Evolutionary conservation across 2,329 filamentous ascomycete species (phyloP).

Genomic region (Zarea fungicola): DNA sequence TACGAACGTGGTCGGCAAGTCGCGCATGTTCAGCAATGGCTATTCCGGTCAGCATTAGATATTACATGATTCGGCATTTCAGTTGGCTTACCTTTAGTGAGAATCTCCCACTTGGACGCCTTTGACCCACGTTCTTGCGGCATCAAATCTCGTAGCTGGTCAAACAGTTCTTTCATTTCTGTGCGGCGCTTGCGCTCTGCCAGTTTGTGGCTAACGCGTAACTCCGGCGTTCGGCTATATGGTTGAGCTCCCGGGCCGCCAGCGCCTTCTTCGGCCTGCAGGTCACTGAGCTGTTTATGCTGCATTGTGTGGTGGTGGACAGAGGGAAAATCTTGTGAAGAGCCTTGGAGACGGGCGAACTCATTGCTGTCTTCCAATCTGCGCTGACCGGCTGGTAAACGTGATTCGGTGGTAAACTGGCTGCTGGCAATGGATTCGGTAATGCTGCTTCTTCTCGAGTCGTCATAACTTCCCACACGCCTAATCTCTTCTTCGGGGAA

Average conservation of each 20-base stretch:
- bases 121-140: constrained; percentile 78
- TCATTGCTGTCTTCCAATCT: constrained; percentile 61
- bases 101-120: constrained; percentile 83
- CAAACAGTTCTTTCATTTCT: constrained; percentile 85
- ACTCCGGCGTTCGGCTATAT: constrained; percentile 76
- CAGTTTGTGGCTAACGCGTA: constrained; percentile 78
- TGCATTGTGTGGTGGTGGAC: constrained; percentile 73
- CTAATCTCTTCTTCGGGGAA: constrained; percentile 70
- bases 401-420: constrained; percentile 70
- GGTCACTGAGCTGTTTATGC: constrained; percentile 63
- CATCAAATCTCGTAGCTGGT: constrained; percentile 71
- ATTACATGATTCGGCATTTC: background rate
- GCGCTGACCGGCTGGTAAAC: constrained; percentile 65
- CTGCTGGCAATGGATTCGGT: constrained; percentile 75
- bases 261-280: constrained; percentile 53
- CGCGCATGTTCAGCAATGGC: constrained; percentile 59
- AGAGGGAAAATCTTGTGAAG: constrained; percentile 51
- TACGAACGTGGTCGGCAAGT: constrained; percentile 44
- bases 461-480: constrained; percentile 46
- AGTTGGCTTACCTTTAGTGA: constrained; percentile 66
- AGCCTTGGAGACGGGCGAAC: constrained; percentile 42
- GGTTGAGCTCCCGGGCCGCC: constrained; percentile 58
- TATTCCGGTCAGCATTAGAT: constrained; percentile 23
- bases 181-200: constrained; percentile 78
- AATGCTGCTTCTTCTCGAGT: constrained; percentile 69